Conservation (phyloP, 78 protist genomes). For the Dictyostelium brefeldianum region DNA sequence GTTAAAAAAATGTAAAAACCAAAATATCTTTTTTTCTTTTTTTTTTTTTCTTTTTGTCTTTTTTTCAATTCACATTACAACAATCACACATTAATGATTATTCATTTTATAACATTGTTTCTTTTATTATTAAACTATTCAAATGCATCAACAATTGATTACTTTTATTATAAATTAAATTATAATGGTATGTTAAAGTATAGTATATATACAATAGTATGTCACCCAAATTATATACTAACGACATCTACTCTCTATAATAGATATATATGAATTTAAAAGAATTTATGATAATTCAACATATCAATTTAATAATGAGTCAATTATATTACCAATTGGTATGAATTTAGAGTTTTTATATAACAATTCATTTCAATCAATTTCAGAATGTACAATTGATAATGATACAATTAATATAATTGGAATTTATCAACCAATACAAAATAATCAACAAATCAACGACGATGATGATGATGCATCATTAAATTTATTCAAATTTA, state of each 20-base stretch:
- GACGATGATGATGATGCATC: not conserved
- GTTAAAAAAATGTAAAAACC: not conserved
- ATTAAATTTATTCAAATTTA: not conserved
- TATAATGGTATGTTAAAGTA: not conserved
- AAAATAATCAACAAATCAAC: not conserved
- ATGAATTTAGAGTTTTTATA: not conserved
- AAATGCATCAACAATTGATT: not conserved
- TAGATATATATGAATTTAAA: not conserved
- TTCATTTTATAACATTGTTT: too few species aligned
- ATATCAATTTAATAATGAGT: not conserved
- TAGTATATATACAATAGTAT: too few species aligned
- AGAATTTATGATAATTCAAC: not conserved
- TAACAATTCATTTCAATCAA: not conserved
- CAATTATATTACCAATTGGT: not conserved
- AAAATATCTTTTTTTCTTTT: not conserved
- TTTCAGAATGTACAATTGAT: not conserved
- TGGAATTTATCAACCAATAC: conserved; percentile 14
- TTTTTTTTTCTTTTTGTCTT: not conserved
- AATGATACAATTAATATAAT: not conserved
- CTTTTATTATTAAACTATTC: too few species aligned
- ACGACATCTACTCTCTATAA: too few species aligned
- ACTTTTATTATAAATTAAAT: not conserved
- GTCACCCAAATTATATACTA: too few species aligned
- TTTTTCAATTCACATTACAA: too few species aligned
- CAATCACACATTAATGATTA: too few species aligned